phyloP scores from a whole-genome alignment of 1,284 basidiomycete genomes.

The Vanrija humicola region DNA sequence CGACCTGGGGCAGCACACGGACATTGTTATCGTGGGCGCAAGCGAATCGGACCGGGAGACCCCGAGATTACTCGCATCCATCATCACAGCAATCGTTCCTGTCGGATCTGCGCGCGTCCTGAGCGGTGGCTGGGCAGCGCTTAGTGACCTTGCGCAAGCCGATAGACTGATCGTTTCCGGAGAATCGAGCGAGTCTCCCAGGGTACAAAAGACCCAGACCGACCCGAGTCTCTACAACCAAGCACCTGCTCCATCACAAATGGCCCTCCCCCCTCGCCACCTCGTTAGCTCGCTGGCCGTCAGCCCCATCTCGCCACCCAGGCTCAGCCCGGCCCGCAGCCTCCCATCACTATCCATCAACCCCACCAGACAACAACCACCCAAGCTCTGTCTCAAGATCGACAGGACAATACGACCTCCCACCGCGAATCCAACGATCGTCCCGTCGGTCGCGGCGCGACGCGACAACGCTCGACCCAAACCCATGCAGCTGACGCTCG shows the following conservation, averaged over 20 bases:
- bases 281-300: constrained; percentile 10
- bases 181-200: neutral
- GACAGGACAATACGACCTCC: constrained; percentile 15
- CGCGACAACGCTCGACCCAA: constrained; percentile 17
- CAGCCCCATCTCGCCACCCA: constrained; percentile 12
- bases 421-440: constrained; percentile 31
- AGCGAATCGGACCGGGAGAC: constrained; percentile 28
- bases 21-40: constrained; percentile 26
- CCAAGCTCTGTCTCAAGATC: constrained; percentile 40
- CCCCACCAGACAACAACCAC: constrained; percentile 18
- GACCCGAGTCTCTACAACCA: neutral
- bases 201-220: neutral
- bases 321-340: constrained; percentile 8
- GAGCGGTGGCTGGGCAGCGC: constrained; percentile 34
- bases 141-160: constrained; percentile 5
- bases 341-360: constrained; percentile 28
- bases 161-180: constrained; percentile 4
- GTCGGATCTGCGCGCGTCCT: constrained; percentile 25
- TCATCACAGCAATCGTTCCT: constrained; percentile 22
- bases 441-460: constrained; percentile 29
- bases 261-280: neutral
- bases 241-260: neutral
- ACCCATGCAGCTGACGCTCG: constrained; percentile 8
- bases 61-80: constrained; percentile 15
- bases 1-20: constrained; percentile 49